phyloP scores from a whole-genome alignment of 1,139 yeast genomes.

The Diutina pseudorugosa region DNA sequence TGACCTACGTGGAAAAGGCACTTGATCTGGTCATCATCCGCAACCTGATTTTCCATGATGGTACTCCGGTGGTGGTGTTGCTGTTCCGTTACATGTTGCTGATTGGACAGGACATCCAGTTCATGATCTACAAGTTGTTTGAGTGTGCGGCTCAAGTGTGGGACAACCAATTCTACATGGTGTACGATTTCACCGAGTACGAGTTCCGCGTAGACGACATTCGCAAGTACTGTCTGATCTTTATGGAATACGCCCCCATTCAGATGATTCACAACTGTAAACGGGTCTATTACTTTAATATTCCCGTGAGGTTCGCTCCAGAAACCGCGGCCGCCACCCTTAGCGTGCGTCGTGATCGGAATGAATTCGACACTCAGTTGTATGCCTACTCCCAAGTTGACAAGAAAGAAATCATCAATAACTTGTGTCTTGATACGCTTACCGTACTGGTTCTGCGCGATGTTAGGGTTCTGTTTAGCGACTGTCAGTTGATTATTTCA shows the following conservation, averaged over 20 bases:
- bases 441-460: conserved; percentile 33
- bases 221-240: conserved; percentile 36
- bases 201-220: conserved; percentile 37
- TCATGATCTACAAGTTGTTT: conserved; percentile 47
- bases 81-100: conserved; percentile 32
- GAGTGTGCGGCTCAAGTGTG: conserved; percentile 65
- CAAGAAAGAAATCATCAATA: conserved; percentile 16
- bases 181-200: conserved; percentile 62
- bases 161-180: conserved; percentile 52
- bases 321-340: neutral
- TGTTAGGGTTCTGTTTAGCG: conserved; percentile 47
- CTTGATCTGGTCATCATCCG: conserved; percentile 39
- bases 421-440: conserved; percentile 35
- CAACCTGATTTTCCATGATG: conserved; percentile 60
- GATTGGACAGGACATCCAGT: conserved; percentile 39
- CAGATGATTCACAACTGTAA: conserved; percentile 42
- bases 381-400: neutral
- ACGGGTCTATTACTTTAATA: conserved; percentile 48
- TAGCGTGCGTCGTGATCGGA: neutral
- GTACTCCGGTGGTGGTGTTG: conserved; percentile 55
- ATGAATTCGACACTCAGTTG: conserved; percentile 7
- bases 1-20: conserved; percentile 36
- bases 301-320: conserved; percentile 19
- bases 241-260: conserved; percentile 28
- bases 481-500: conserved; percentile 40